Evolutionary conservation across 2,329 filamentous ascomycete species (phyloP).

Genomic region (Arthrocladium fulminans): DNA sequence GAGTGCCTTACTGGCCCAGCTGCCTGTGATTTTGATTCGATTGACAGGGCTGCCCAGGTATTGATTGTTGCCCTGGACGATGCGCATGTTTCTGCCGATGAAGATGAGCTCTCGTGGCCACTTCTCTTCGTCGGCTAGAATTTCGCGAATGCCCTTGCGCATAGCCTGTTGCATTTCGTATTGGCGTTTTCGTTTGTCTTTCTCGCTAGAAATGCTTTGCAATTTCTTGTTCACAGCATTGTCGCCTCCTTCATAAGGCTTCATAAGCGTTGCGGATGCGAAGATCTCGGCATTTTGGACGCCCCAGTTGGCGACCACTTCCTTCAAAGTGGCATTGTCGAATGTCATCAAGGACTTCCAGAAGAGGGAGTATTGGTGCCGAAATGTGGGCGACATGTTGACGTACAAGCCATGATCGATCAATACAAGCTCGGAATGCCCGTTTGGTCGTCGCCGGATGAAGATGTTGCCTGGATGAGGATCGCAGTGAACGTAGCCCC

Average conservation of each 20-base stretch:
- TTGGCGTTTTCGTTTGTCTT: constrained; percentile 49
- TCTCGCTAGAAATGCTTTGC: constrained; percentile 43
- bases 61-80: constrained; percentile 89
- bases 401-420: constrained; percentile 98
- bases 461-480: constrained; percentile 98
- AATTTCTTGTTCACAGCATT: constrained; percentile 54
- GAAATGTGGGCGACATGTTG: constrained; percentile 73
- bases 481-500: constrained; percentile 92
- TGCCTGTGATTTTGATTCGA: constrained; percentile 83
- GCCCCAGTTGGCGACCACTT: constrained; percentile 73
- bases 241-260: constrained; percentile 82
- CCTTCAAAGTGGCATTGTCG: constrained; percentile 69
- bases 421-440: constrained; percentile 80
- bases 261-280: constrained; percentile 78
- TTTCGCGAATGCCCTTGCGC: constrained; percentile 63
- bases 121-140: constrained; percentile 75
- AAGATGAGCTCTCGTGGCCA: constrained; percentile 89
- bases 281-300: constrained; percentile 85
- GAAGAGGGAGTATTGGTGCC: constrained; percentile 76
- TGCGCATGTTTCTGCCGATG: constrained; percentile 82
- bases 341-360: constrained; percentile 94
- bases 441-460: constrained; percentile 71
- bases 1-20: constrained; percentile 80
- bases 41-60: constrained; percentile 83
- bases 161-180: constrained; percentile 75